phyloP scores from a whole-genome alignment of 106 monocot species.

The Dendrobium huoshanense region DNA sequence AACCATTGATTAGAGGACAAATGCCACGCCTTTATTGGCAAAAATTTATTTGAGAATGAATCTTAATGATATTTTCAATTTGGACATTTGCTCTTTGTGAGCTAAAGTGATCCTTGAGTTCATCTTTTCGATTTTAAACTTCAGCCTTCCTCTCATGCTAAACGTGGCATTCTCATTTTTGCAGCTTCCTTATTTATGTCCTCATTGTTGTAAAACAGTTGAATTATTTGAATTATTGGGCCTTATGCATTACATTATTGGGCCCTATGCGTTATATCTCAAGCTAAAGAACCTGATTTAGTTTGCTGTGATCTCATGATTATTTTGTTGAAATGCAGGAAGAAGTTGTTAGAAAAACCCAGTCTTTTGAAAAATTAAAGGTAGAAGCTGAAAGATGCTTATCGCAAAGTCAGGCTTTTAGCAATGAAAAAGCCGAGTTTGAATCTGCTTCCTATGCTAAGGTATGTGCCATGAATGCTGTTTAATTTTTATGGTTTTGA shows the following conservation, averaged over 20 bases:
- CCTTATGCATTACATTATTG: neutral
- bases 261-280: neutral
- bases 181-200: neutral
- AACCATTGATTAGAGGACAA: too few relatives aligned
- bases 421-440: constrained; percentile 68
- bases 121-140: too few relatives aligned
- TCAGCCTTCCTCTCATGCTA: too few relatives aligned
- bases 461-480: constrained; percentile 32
- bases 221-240: neutral
- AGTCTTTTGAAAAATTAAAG: constrained; percentile 66
- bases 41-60: too few relatives aligned
- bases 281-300: neutral
- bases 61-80: too few relatives aligned
- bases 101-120: too few relatives aligned
- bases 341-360: constrained; percentile 78
- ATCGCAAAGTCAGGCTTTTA: constrained; percentile 68
- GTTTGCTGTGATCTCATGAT: neutral
- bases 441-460: constrained; percentile 69
- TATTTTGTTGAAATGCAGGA: constrained; percentile 35
- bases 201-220: neutral
- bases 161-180: neutral
- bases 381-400: constrained; percentile 84
- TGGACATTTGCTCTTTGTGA: too few relatives aligned
- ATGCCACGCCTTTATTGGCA: too few relatives aligned
- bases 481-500: constrained; percentile 2